These are phyloP conservation scores for Populus pruinosa DNA, from an alignment of 345 rosid species.

Conservation along the genomic window DNA sequence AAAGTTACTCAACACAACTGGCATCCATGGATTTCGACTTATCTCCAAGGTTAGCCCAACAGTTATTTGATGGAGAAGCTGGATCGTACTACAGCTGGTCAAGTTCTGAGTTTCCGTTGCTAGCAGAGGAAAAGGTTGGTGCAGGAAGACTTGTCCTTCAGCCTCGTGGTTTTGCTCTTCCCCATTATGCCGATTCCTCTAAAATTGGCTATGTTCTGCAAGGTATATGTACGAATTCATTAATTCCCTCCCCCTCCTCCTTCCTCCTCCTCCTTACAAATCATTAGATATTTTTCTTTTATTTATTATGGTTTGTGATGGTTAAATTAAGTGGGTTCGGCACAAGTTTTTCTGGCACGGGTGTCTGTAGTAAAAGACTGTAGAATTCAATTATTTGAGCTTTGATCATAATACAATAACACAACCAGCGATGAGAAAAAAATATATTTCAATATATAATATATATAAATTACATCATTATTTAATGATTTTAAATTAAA, in stretches of 20 bases:
- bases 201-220: conserved; percentile 39
- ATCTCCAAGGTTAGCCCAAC: conserved; percentile 19
- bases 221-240: conserved; percentile 4
- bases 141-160: conserved; percentile 27
- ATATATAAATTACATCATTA: too few species aligned
- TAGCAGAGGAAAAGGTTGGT: conserved; percentile 21
- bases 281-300: too few species aligned
- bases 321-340: too few species aligned
- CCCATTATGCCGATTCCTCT: conserved; percentile 36
- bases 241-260: neutral
- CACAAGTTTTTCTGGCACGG: too few species aligned
- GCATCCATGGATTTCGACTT: conserved; percentile 25
- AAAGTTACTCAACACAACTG: too few species aligned
- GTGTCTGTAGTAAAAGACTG: too few species aligned
- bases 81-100: conserved; percentile 37
- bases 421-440: too few species aligned
- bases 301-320: too few species aligned
- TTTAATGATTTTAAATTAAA: too few species aligned
- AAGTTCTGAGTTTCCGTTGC: conserved; percentile 18
- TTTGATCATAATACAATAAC: too few species aligned
- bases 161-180: conserved; percentile 33
- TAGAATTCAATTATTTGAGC: too few species aligned
- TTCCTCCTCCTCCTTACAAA: neutral
- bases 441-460: too few species aligned
- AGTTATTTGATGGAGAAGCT: conserved; percentile 27